phyloP scores from a whole-genome alignment of 345 rosid species.

The Bruguiera sexangula region DNA sequence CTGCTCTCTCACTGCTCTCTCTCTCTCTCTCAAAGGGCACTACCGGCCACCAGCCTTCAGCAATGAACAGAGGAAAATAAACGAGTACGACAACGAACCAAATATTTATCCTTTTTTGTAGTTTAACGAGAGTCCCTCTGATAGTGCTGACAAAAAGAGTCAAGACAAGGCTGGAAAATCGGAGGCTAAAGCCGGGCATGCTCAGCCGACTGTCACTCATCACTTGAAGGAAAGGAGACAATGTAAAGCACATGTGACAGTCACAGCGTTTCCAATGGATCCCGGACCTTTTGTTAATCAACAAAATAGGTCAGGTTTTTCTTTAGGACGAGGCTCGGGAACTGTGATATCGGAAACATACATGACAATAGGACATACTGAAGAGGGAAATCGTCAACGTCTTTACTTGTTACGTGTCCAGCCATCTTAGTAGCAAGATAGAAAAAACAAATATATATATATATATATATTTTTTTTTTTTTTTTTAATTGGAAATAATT shows the following conservation, averaged over 20 bases:
- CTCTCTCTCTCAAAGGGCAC: too few species aligned
- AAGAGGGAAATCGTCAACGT: too few species aligned
- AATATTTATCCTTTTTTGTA: not conserved
- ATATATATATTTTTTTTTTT: too few species aligned
- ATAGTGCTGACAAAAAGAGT: not conserved
- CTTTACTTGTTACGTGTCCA: too few species aligned
- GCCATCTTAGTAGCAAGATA: too few species aligned
- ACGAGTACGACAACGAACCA: not conserved
- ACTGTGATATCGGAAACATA: not conserved
- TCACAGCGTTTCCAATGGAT: not conserved
- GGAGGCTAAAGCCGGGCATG: not conserved
- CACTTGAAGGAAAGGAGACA: constrained; percentile 29
- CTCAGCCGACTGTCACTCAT: constrained; percentile 11
- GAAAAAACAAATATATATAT: too few species aligned
- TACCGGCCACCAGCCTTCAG: too few species aligned
- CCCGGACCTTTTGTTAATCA: constrained; percentile 1
- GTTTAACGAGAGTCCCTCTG: not conserved
- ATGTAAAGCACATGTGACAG: constrained; percentile 19
- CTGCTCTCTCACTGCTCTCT: too few species aligned
- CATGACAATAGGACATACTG: too few species aligned
- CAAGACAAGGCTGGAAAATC: constrained; percentile 1
- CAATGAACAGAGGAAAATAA: too few species aligned
- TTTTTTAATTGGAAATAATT: too few species aligned
- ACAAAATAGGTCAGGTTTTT: not conserved
- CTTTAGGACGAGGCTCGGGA: not conserved